Evolutionary conservation across 345 rosid genomes (phyloP), one percentile per base, ranked within the genome.

Genomic region (Corchorus capsularis): DNA sequence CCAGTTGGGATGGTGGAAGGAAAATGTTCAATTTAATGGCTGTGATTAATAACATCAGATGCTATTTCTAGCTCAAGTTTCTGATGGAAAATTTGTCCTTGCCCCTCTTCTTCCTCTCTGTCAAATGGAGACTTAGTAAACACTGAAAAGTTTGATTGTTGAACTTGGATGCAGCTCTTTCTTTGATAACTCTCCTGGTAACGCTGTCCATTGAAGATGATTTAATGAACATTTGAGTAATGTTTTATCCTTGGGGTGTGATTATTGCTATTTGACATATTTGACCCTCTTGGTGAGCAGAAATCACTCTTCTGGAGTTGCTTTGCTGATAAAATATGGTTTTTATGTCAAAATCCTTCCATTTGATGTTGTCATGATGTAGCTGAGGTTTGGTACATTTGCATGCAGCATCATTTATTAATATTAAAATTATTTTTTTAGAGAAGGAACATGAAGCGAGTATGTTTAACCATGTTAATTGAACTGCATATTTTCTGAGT

Each of bases 221-320:
- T 50, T n/a, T 35, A n/a, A 32, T 50, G 61, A 50, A 45, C 35
- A 13, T 46, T 37, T 7, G 12, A 47, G 45, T 62, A 59, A 34
- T 27, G 59, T 72, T 57, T 20, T 20, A 46, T 62, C 11, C 37
- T 27, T 59, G 22, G 57, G 45, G 8, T 32, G 19, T 59, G 15
- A 15, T 45, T 62, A 13, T 20, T 65, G 22, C 50, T n/a, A 19
- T 56, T 74, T 70, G 53, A 8, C 37, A 34, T 63, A 9, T 15
- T 73, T 68, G 61, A 16, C 41, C 27, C 59, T 67, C 65, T 59
- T 59, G 39, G 56, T 63, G 50, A 72, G 73, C 6, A 32, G 32
- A 47, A 27, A 15, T 57, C 14, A 45, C 50, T 41, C 74, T 71
- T 17, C 16, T 47, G 12, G 8, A n/a, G 46, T 20, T 43, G 37